These are phyloP conservation scores for Debaryomycetaceae sp. DNA, from an alignment of 1,139 yeast species.

Conservation along the genomic window DNA sequence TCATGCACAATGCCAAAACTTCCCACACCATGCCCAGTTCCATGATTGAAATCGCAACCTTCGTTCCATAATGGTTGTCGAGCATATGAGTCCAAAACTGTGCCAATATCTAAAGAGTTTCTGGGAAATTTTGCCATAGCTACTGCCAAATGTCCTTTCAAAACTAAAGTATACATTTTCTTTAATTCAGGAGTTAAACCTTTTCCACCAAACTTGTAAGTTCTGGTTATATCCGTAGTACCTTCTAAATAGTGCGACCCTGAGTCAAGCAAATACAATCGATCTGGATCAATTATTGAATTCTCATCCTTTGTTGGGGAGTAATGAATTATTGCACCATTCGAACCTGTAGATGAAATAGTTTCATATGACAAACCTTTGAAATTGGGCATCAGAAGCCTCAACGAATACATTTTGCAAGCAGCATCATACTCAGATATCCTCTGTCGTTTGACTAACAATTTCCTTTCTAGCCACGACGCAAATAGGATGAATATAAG, in stretches of 20 bases:
- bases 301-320: slow-evolving; percentile 45
- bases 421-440: slow-evolving; percentile 44
- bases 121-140: slow-evolving; percentile 51
- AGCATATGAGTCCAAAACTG: slow-evolving; percentile 48
- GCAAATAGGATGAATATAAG: slow-evolving; percentile 38
- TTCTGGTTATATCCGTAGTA: slow-evolving; percentile 47
- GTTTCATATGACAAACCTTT: slow-evolving; percentile 54
- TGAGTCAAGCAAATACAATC: slow-evolving; percentile 47
- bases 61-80: slow-evolving; percentile 52
- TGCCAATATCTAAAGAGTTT: slow-evolving; percentile 36
- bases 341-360: slow-evolving; percentile 53
- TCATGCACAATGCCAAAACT: slow-evolving; percentile 57
- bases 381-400: slow-evolving; percentile 43
- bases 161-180: slow-evolving; percentile 48
- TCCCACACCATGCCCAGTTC: slow-evolving; percentile 62
- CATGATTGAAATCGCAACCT: slow-evolving; percentile 54
- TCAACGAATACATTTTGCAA: slow-evolving; percentile 37
- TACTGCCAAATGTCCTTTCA: slow-evolving; percentile 54
- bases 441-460: slow-evolving; percentile 20
- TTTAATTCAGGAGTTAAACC: slow-evolving; percentile 23
- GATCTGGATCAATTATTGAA: slow-evolving; percentile 38
- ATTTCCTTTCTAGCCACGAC: slow-evolving; percentile 41
- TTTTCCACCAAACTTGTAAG: slow-evolving; percentile 39
- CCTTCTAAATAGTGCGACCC: slow-evolving; percentile 57
- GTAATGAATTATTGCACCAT: slow-evolving; percentile 55